Conservation (phyloP, 208 protist species). For the Trypanosoma grayi region DNA sequence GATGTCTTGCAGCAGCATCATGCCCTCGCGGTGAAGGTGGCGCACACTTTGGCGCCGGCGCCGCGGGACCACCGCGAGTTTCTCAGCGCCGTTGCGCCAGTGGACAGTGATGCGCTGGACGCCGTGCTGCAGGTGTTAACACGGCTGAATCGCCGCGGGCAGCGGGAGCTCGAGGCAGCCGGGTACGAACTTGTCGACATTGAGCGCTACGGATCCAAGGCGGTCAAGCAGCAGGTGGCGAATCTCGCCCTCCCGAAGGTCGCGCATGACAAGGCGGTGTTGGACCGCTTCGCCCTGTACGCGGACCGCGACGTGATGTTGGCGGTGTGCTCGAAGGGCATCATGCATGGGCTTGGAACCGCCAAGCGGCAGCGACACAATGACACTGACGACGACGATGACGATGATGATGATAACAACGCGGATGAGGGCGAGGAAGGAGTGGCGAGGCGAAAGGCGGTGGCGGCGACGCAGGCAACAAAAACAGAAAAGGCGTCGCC, state of each 20-base stretch:
- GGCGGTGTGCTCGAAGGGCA: slow-evolving; percentile 21
- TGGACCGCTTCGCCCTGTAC: slow-evolving; percentile 27
- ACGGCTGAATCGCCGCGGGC: slow-evolving; percentile 17
- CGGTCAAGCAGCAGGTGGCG: slow-evolving; percentile 38
- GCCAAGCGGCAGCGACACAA: slow-evolving; percentile 14
- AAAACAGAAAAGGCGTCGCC: neutral
- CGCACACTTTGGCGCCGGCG: slow-evolving; percentile 23
- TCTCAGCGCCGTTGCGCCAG: neutral
- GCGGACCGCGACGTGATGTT: slow-evolving; percentile 38
- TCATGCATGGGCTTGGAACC: slow-evolving; percentile 37
- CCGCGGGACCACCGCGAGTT: slow-evolving; percentile 13
- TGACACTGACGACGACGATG: slow-evolving; percentile 19
- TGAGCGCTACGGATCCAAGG: slow-evolving; percentile 41
- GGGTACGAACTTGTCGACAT: slow-evolving; percentile 54
- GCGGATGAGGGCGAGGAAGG: neutral
- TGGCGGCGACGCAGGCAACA: neutral
- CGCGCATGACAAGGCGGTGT: slow-evolving; percentile 17
- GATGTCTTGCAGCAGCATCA: slow-evolving; percentile 16
- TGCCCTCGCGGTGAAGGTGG: slow-evolving; percentile 16
- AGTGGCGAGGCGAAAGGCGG: neutral
- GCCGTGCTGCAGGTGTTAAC: slow-evolving; percentile 16
- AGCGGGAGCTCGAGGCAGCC: slow-evolving; percentile 39
- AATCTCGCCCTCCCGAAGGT: slow-evolving; percentile 52
- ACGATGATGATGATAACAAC: slow-evolving; percentile 13
- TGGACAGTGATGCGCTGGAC: slow-evolving; percentile 5